Base-by-base conservation (phyloP, 176 grass and related monocot species). In the Oryza officinalis region DNA sequence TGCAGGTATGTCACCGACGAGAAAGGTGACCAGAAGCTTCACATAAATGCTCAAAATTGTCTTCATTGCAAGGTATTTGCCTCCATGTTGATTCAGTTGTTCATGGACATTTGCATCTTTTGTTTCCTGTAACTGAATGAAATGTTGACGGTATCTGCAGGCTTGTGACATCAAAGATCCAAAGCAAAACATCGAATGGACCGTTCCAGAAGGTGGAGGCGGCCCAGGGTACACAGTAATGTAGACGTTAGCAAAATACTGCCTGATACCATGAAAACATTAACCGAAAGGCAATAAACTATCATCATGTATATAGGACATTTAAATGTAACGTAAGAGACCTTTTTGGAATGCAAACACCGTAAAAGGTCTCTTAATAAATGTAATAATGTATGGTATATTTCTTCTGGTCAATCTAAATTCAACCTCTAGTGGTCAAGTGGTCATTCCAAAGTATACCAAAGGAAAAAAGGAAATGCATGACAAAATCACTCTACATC, bases 111-210 rank as follows among this genome's bases (percentile, higher is more conserved):
- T 61, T 33, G 26, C 26, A 27, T 23, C 33, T 22, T 22, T 43
- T 75, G 41, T 2, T 63, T 52, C 43, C 23, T 74, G 12, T 20
- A 28, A 27, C 45, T 86, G 4, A 85, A 67, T 61, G 27, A 81
- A 43, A 33, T 75, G 35, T 26, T 74, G 17, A 49, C 22, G 69
- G 32, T 25, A 32, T 64, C 14, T 83, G 69, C 78, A 99, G 96
- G 96, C 89, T 31, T 99, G 96, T 69, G 96, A 99, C 87, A 92
- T 99, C 75, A 99, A 99, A 87, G 96, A 99, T 92, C 93, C 93
- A 10, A 92, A 65, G 83, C 91, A 99, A 80, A 99, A 99, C 77
- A 94, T 99, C 1, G 89, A 99, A 78, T 99, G 96, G 93, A 94
- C 89, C 54, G 93, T 98, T 6, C 96, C 96, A 11, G 96, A 98